Base-by-base conservation (phyloP, 108 stramenopile genomes). In the Craspedostauros australis region DNA sequence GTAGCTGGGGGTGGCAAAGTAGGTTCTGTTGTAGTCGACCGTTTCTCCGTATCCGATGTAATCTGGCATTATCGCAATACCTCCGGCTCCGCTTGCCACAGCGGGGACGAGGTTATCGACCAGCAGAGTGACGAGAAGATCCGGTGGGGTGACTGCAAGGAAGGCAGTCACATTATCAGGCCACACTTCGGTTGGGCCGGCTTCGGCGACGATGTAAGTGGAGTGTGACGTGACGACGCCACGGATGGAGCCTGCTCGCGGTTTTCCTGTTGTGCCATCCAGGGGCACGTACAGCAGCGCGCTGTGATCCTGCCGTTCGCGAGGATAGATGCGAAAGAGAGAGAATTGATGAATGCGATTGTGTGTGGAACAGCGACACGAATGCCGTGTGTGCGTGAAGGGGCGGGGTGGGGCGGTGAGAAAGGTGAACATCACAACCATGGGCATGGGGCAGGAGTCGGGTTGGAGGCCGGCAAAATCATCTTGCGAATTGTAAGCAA, bases 11-110 rank as follows among this genome's bases (percentile, higher is more conserved):
- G 47, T 28, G 15, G 47, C 21, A 48, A 48, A 31, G 45, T 48
- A 48, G 8, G 47, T 31, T 31, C 47, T 28, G 32, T 48, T 31
- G 15, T 31, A 48, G 15, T 48, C 47, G 29, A 31, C 32, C 25
- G 47, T 31, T 24, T 48, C 47, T 8, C 47, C 47, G 45, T 48
- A 48, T 11, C 47, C 47, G 16, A 48, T 48, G 26, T 48, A 48
- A 48, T 48, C 47, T 28, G 47, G 47, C 47, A 48, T 48, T 8
- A 48, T 5, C 21, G 47, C 47, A 21, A 48, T 31, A 31, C 30
- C 47, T 27, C 47, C 47, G 8, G 25, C 14, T 3, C 30, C 20
- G 45, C 30, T 14, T n/a, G 47, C 47, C 14, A 48, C 47, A n/a
- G n/a, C 47, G 32, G 16, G 2, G 47, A 18, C 18, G 47, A 48